phyloP scores from a whole-genome alignment of 2,329 filamentous ascomycete species.

The Fusarium lyarnte region DNA sequence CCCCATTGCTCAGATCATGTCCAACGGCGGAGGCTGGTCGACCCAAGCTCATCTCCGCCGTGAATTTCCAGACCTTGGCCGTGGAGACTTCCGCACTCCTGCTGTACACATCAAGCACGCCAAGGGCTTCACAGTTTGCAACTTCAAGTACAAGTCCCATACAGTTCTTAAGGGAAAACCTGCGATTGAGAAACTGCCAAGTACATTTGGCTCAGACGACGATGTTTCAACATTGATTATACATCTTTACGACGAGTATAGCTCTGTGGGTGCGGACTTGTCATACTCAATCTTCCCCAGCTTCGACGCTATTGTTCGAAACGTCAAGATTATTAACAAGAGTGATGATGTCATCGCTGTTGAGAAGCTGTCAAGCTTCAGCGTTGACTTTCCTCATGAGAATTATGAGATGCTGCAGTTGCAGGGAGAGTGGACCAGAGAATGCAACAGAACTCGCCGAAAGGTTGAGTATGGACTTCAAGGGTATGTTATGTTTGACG shows the following conservation, averaged over 20 bases:
- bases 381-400: conserved; percentile 67
- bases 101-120: conserved; percentile 69
- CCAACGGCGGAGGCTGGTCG: conserved; percentile 61
- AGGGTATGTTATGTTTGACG: conserved; percentile 50
- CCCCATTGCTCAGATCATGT: conserved; percentile 51
- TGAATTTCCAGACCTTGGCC: conserved; percentile 71
- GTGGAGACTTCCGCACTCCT: conserved; percentile 70
- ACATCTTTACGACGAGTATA: conserved; percentile 67
- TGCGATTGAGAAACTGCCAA: conserved; percentile 63
- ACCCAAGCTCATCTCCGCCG: conserved; percentile 61
- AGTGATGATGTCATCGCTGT: conserved; percentile 62
- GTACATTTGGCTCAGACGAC: conserved; percentile 64
- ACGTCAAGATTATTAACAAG: conserved; percentile 69
- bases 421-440: conserved; percentile 70
- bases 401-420: conserved; percentile 71
- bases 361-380: conserved; percentile 68
- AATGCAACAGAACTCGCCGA: conserved; percentile 63
- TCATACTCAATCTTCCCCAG: conserved; percentile 71
- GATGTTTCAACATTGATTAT: conserved; percentile 69
- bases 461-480: conserved; percentile 66
- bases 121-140: conserved; percentile 66
- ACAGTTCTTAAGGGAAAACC: conserved; percentile 66
- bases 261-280: conserved; percentile 65
- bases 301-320: conserved; percentile 69
- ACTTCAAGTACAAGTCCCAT: conserved; percentile 67